Conservation (phyloP, 495 filamentous ascomycete species). For the Penicillium cosmopolitanum region DNA sequence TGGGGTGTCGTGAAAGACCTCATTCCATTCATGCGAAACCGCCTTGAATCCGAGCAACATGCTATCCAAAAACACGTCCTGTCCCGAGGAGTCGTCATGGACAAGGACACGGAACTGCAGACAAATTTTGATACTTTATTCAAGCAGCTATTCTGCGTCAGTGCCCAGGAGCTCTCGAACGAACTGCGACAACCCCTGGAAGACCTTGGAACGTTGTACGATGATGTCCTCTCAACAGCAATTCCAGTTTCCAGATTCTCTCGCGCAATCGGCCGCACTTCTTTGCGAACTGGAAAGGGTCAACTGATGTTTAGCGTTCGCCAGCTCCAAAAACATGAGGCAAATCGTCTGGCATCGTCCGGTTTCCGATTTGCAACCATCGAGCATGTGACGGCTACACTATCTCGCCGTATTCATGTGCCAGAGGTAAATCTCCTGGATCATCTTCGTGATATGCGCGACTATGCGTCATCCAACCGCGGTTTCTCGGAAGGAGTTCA, state of each 20-base stretch:
- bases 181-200: slow-evolving; percentile 63
- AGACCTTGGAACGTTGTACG: slow-evolving; percentile 74
- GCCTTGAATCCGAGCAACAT: slow-evolving; percentile 48
- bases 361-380: slow-evolving; percentile 78
- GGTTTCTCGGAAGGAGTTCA: slow-evolving; percentile 70
- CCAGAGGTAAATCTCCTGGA: slow-evolving; percentile 53
- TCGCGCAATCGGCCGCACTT: slow-evolving; percentile 38
- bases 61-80: slow-evolving; percentile 45
- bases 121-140: slow-evolving; percentile 76
- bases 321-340: slow-evolving; percentile 59
- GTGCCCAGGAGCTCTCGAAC: slow-evolving; percentile 72
- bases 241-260: slow-evolving; percentile 41
- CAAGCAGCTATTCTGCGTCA: slow-evolving; percentile 84
- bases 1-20: slow-evolving; percentile 71
- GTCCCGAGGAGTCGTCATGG: slow-evolving; percentile 35
- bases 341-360: slow-evolving; percentile 63
- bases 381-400: slow-evolving; percentile 66
- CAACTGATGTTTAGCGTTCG: slow-evolving; percentile 84
- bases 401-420: slow-evolving; percentile 75
- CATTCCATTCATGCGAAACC: slow-evolving; percentile 68
- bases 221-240: slow-evolving; percentile 73
- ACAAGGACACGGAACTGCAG: slow-evolving; percentile 45
- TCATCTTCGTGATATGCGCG: slow-evolving; percentile 63
- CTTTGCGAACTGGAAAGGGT: slow-evolving; percentile 59
- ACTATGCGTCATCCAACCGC: slow-evolving; percentile 54